Base-by-base conservation (phyloP, 148 eudicot genomes). In the Cornus suecica region DNA sequence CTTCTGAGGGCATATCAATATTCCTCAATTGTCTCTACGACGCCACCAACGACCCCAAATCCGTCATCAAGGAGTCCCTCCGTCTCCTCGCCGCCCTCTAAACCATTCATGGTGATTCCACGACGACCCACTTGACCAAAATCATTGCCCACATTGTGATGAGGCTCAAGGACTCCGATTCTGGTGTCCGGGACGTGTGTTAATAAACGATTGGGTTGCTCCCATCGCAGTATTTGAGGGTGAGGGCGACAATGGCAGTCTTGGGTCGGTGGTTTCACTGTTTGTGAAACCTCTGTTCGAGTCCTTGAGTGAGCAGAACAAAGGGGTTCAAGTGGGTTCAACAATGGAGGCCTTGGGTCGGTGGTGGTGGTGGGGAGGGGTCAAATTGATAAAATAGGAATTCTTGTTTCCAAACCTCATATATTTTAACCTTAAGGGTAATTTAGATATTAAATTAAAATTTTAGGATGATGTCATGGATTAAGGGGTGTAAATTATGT, bases 251-350 rank as follows among this genome's bases (percentile, higher is more conserved):
- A 82, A 80, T 70, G 88, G 87, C 15, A 79, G 81, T 8, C 52
- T 65, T 18, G 84, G 84, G 10, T 78, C 71, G 5, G 81, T 94
- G 15, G 97, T 92, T 74, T 86, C 91, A 24, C 29, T 95, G 77
- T 95, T 95, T 80, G 89, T 84, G 75, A 92, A 83, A 88, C 99
- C 99, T 0, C 82, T 95, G 88, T 92, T 94, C 72, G n/a, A n/a
- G n/a, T n/a, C n/a, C n/a, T n/a, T n/a, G n/a, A n/a, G n/a, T n/a
- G n/a, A n/a, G n/a, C n/a, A n/a, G n/a, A n/a, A n/a, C n/a, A n/a
- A n/a, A n/a, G n/a, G n/a, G n/a, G n/a, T n/a, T n/a, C n/a, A n/a
- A n/a, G n/a, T n/a, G n/a, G n/a, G n/a, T n/a, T n/a, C n/a, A n/a
- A n/a, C n/a, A n/a, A n/a, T n/a, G n/a, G n/a, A n/a, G n/a, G n/a